Conservation (phyloP, 352 stramenopile species). For the Albugo laibachii region DNA sequence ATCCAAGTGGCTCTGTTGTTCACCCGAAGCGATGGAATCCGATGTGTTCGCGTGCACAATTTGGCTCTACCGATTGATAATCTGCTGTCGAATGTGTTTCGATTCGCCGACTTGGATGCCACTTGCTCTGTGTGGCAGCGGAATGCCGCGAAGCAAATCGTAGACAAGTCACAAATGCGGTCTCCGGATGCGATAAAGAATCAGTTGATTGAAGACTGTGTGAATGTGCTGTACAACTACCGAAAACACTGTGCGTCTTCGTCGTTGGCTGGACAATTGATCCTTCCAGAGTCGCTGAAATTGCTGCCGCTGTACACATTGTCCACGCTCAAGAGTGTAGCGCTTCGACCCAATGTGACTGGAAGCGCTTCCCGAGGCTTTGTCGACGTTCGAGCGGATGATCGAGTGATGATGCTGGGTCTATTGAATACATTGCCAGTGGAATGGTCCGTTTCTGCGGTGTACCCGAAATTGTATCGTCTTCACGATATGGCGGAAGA, state of each 20-base stretch:
- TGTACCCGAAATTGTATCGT: slow-evolving; percentile 79
- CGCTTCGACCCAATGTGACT: slow-evolving; percentile 65
- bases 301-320: slow-evolving; percentile 79
- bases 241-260: slow-evolving; percentile 81
- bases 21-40: slow-evolving; percentile 61
- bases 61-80: slow-evolving; percentile 55
- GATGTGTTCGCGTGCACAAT: slow-evolving; percentile 84
- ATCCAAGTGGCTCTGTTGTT: slow-evolving; percentile 82
- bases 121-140: slow-evolving; percentile 75
- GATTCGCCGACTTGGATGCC: slow-evolving; percentile 72
- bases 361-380: slow-evolving; percentile 59
- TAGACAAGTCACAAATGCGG: slow-evolving; percentile 64
- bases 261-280: slow-evolving; percentile 79
- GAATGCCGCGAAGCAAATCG: slow-evolving; percentile 51
- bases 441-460: slow-evolving; percentile 63
- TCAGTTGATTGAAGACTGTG: slow-evolving; percentile 65
- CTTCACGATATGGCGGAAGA: slow-evolving; percentile 71
- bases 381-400: slow-evolving; percentile 70
- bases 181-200: slow-evolving; percentile 56
- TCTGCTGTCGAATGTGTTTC: slow-evolving; percentile 75
- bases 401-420: slow-evolving; percentile 75
- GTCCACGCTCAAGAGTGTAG: slow-evolving; percentile 69
- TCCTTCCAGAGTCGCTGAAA: slow-evolving; percentile 83
- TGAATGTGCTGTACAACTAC: slow-evolving; percentile 81
- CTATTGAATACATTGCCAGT: slow-evolving; percentile 58